Conservation (phyloP, 2,329 filamentous ascomycete species). For the Tolypocladium guangdongense region DNA sequence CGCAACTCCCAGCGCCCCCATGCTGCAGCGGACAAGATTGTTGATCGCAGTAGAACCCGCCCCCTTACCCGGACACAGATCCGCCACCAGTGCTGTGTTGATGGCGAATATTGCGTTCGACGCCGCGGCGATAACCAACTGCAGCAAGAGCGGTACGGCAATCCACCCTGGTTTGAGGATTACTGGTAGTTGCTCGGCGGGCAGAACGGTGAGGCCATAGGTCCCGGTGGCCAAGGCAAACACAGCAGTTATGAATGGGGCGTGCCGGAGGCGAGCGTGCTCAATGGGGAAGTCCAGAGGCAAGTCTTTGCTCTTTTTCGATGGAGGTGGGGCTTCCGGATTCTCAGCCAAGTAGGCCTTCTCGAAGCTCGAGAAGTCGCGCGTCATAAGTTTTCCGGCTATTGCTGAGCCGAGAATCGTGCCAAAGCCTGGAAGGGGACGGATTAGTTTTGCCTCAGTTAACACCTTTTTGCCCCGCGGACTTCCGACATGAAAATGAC, state of each 20-base stretch:
- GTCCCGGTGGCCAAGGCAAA: constrained; percentile 27
- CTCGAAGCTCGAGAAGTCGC: constrained; percentile 19
- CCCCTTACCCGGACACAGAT: constrained; percentile 17
- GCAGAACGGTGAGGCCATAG: constrained; percentile 11
- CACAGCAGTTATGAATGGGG: constrained; percentile 25
- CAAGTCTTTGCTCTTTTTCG: constrained; percentile 9
- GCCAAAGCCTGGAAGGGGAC: background rate
- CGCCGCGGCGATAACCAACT: constrained; percentile 24
- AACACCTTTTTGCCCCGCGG: background rate
- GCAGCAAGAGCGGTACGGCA: constrained; percentile 6
- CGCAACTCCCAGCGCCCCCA: constrained; percentile 17
- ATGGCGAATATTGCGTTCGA: constrained; percentile 25
- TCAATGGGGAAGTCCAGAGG: constrained; percentile 30
- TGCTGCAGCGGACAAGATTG: constrained; percentile 18
- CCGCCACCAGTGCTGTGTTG: constrained; percentile 21
- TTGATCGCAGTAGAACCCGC: constrained; percentile 22
- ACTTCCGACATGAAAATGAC: too few relatives aligned
- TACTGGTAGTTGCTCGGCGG: background rate
- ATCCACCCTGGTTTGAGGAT: constrained; percentile 1
- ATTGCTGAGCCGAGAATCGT: constrained; percentile 25
- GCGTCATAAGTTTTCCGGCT: constrained; percentile 30
- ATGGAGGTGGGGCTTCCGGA: constrained; percentile 1
- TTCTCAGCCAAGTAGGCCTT: constrained; percentile 16
- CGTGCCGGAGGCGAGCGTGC: constrained; percentile 24
- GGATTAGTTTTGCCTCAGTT: background rate